Evolutionary conservation across 805 yeast genomes (phyloP), one percentile per base, ranked within the genome.

Genomic region (Ogataea kodamae): DNA sequence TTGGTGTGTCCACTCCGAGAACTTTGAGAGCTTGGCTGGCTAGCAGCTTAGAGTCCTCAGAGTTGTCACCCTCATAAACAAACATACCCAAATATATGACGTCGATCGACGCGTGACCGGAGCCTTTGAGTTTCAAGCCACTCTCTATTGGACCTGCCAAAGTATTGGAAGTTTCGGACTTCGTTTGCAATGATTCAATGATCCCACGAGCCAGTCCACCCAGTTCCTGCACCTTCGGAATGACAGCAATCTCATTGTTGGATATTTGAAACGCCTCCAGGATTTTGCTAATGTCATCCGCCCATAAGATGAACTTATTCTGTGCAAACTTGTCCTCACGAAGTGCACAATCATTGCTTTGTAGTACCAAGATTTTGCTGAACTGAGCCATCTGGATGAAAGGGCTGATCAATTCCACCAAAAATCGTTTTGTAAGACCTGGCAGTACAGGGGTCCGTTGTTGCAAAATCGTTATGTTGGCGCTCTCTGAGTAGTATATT

Each of bases 61-160:
- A 72, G 55, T 90, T 90, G 57, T 89, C 97, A 20, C 97, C 97
- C 55, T 89, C 97, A 57, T 85, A 87, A 1, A 81, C 94, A 53
- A 70, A 78, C 11, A 74, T 65, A 9, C 54, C 45, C 9, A 55
- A 27, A 2, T 47, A 33, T 5, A 38, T 22, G 8, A 45, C 22
- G 21, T 40, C 47, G 20, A 34, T 30, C 17, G 36, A 18, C 21
- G 33, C 25, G 20, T 15, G 6, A 11, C 9, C 13, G 7, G 30
- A 13, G 18, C 25, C 26, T 8, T 4, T 13, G 19, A 25, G 30
- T 17, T 15, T 21, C 16, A 32, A 6, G 8, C 37, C 28, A 12
- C 36, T 29, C 12, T 12, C 5, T n/a, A 26, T 19, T n/a, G 11
- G 13, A 4, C 28, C n/a, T 14, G 22, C 23, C 20, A 31, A 18